Conservation (phyloP, 306 rosid genomes). For the Medicago truncatula region MtrunA17r5.0-ANR NC_053044.1:39580501-39581000, state of each 20-base stretch:
- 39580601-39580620: slow-evolving; percentile 32
- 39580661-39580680: slow-evolving; percentile 23
- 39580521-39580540: slow-evolving; percentile 97
- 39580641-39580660: slow-evolving; percentile 9
- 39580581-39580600: slow-evolving; percentile 34
- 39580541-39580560: slow-evolving; percentile 85
- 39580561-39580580: slow-evolving; percentile 39
- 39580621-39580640: slow-evolving; percentile 28
- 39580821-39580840: not conserved
- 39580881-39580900: not conserved
- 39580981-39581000: not conserved
- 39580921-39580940: slow-evolving; percentile 20
- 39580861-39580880: not conserved
- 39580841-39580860: not conserved
- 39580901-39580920: slow-evolving; percentile 1
- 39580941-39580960: not conserved
- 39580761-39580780: slow-evolving; percentile 1
- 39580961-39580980: not conserved
- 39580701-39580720: slow-evolving; percentile 7
- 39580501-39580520: slow-evolving; percentile 85
- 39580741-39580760: slow-evolving; percentile 2
- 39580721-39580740: slow-evolving; percentile 15
- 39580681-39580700: slow-evolving; percentile 4
- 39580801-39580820: not conserved
- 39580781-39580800: slow-evolving; percentile 13